Conservation (phyloP, 2,329 filamentous ascomycete genomes). For the Neoascochyta sp. region DNA sequence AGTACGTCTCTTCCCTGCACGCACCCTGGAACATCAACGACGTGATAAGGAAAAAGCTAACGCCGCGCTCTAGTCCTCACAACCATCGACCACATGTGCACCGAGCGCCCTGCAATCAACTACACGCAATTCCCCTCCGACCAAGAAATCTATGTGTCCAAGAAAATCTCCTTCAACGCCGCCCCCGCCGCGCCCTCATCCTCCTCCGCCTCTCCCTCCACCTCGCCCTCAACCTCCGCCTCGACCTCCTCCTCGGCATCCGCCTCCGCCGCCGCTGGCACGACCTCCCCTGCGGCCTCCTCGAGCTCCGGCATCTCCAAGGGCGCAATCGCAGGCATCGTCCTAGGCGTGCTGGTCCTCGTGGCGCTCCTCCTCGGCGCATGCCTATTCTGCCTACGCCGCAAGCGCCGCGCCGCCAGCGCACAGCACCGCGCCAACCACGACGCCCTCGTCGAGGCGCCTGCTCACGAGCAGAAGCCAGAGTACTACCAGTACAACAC, state of each 20-base stretch:
- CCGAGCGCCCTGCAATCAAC: slow-evolving; percentile 14
- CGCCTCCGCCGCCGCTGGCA: slow-evolving; percentile 1
- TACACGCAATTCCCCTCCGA: too few relatives aligned
- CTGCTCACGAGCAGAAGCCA: too few relatives aligned
- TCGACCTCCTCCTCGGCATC: slow-evolving; percentile 1
- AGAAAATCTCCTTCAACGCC: neutral
- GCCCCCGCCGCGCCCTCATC: neutral
- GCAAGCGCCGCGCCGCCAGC: too few relatives aligned
- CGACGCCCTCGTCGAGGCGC: too few relatives aligned
- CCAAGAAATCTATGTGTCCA: too few relatives aligned
- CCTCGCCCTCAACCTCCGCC: slow-evolving; percentile 1
- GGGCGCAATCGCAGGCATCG: slow-evolving; percentile 17
- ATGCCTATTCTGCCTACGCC: slow-evolving; percentile 14
- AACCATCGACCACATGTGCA: slow-evolving; percentile 14
- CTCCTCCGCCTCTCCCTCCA: slow-evolving; percentile 1
- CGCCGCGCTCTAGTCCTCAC: slow-evolving; percentile 10
- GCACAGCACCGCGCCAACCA: too few relatives aligned
- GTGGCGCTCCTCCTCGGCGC: slow-evolving; percentile 11
- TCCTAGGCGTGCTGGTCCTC: slow-evolving; percentile 12
- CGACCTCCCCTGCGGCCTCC: neutral
- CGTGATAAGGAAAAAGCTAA: neutral
- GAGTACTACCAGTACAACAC: too few relatives aligned
- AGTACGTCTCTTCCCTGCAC: slow-evolving; percentile 12
- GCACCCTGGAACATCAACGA: neutral
- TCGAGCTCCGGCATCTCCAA: slow-evolving; percentile 7